phyloP scores from a whole-genome alignment of 2,329 filamentous ascomycete genomes.

The Catunica adiposa region DNA sequence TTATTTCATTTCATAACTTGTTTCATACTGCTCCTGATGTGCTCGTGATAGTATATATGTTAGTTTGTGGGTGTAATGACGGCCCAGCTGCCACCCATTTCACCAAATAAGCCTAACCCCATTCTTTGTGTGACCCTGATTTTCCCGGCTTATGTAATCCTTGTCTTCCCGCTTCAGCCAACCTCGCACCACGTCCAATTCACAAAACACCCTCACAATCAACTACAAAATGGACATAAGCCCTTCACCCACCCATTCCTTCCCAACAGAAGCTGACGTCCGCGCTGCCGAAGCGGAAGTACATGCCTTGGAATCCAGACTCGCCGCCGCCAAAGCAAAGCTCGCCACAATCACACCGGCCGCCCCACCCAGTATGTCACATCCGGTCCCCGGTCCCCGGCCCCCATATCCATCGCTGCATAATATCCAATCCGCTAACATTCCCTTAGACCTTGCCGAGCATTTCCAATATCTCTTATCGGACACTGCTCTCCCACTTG shows the following conservation, averaged over 20 bases:
- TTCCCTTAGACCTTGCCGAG: slow-evolving; percentile 18
- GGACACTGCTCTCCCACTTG: slow-evolving; percentile 66
- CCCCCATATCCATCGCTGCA: not conserved
- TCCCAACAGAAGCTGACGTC: not conserved
- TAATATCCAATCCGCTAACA: not conserved
- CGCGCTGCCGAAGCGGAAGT: slow-evolving; percentile 9
- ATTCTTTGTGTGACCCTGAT: too few relatives aligned
- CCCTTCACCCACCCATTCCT: too few relatives aligned
- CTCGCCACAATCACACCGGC: not conserved
- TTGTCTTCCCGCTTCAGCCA: not conserved
- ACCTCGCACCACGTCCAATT: not conserved
- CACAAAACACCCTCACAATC: not conserved
- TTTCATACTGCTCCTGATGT: too few relatives aligned
- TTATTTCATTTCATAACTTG: too few relatives aligned
- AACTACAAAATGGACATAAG: not conserved
- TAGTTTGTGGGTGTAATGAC: too few relatives aligned
- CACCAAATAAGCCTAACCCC: too few relatives aligned
- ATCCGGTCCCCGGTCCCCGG: too few relatives aligned
- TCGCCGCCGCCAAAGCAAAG: not conserved
- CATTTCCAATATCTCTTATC: slow-evolving; percentile 64
- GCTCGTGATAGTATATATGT: too few relatives aligned
- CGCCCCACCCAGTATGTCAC: not conserved
- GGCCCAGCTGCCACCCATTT: too few relatives aligned
- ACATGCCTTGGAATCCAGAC: slow-evolving; percentile 7
- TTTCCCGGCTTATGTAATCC: not conserved